Percentiles rank a stretch among this genome's conserved stretches.
These are phyloP conservation scores for Linanthus parryae DNA, from an alignment of 148 eudicot genomes.

Conservation along the genomic window DNA sequence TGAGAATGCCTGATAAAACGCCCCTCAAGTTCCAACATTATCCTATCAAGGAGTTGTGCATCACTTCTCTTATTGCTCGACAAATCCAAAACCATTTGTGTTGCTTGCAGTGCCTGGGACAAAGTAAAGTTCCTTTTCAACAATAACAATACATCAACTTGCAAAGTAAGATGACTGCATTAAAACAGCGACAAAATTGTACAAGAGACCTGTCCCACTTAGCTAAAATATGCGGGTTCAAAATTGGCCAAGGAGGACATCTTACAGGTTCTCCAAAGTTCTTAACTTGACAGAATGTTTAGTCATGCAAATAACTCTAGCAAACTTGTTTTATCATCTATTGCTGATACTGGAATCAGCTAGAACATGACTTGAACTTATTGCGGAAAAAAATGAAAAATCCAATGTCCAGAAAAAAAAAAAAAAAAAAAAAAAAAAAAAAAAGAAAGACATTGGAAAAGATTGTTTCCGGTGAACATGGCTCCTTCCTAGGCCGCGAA, in stretches of 20 bases:
- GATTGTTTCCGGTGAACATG: too few species aligned
- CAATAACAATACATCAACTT: not conserved
- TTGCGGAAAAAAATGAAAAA: not conserved
- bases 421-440: too few species aligned
- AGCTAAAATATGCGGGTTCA: not conserved
- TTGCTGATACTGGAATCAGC: too few species aligned
- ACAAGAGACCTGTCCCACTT: not conserved
- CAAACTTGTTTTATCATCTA: too few species aligned
- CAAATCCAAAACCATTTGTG: conserved; percentile 60
- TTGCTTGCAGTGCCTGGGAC: conserved; percentile 75
- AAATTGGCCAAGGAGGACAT: too few species aligned
- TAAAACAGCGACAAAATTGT: too few species aligned
- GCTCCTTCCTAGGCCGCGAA: too few species aligned
- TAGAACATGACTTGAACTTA: too few species aligned
- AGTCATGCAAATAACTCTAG: too few species aligned
- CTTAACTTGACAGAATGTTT: too few species aligned
- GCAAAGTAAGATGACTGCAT: not conserved
- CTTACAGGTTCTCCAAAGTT: too few species aligned
- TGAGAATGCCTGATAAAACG: conserved; percentile 25
- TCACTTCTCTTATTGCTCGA: conserved; percentile 56
- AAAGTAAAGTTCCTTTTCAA: not conserved
- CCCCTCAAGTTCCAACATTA: conserved; percentile 66
- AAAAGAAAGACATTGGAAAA: too few species aligned
- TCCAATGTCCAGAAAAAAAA: not conserved
- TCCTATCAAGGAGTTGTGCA: conserved; percentile 53